phyloP scores from a whole-genome alignment of 2,329 filamentous ascomycete species.

The Cryphonectria radicalis region DNA sequence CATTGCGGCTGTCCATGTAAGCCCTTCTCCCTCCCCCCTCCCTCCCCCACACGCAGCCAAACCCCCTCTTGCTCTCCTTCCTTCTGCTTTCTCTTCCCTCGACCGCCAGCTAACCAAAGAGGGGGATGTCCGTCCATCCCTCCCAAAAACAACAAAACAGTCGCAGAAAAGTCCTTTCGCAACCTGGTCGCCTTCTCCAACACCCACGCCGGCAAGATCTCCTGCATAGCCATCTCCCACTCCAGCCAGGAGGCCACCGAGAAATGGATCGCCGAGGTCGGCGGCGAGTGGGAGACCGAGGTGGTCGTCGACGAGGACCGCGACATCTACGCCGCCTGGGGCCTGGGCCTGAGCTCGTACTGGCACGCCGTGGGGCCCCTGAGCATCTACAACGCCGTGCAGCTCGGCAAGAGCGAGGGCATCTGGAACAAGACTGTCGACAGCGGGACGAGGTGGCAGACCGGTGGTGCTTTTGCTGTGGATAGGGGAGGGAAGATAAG shows the following conservation, averaged over 20 bases:
- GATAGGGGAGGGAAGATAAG: constrained; percentile 55
- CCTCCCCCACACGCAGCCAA: not conserved
- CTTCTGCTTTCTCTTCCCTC: not conserved
- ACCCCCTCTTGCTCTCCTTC: not conserved
- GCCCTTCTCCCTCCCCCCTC: constrained; percentile 31
- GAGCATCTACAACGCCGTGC: constrained; percentile 61
- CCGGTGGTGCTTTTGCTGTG: constrained; percentile 65
- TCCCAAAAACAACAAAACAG: constrained; percentile 42
- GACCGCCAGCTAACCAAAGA: not conserved
- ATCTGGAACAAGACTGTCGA: constrained; percentile 70
- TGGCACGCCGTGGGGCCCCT: constrained; percentile 66
- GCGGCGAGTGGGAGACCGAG: constrained; percentile 60
- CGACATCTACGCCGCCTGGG: constrained; percentile 67
- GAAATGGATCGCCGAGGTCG: constrained; percentile 59
- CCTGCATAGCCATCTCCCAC: constrained; percentile 68
- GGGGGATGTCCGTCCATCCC: not conserved
- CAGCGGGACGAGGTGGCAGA: constrained; percentile 72
- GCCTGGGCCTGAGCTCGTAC: constrained; percentile 62
- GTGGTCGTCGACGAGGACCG: constrained; percentile 65
- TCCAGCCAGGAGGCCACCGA: constrained; percentile 57
- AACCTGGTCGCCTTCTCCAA: constrained; percentile 56
- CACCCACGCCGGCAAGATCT: constrained; percentile 50
- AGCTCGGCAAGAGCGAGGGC: constrained; percentile 62
- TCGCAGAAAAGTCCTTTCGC: constrained; percentile 70
- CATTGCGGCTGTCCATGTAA: constrained; percentile 77